Conservation (phyloP, 495 filamentous ascomycete genomes). For the Penicillium waksmanii region DNA sequence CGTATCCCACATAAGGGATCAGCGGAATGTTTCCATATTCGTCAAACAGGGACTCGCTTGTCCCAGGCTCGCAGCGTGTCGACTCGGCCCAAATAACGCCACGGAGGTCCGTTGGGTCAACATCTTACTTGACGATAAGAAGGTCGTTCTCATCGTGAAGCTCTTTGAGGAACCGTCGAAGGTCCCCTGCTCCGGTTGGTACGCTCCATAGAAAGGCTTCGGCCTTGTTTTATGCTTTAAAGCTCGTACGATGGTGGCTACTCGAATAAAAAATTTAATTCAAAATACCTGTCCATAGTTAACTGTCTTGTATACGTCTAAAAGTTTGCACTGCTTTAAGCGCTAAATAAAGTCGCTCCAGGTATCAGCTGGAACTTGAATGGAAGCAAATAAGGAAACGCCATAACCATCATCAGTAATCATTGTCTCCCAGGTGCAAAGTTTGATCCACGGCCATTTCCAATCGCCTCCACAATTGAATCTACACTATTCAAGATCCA, state of each 20-base stretch:
- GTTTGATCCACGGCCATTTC: slow-evolving; percentile 56
- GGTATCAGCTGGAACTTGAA: too few relatives aligned
- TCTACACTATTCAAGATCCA: slow-evolving; percentile 76
- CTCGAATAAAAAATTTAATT: too few relatives aligned
- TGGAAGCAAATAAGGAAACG: too few relatives aligned
- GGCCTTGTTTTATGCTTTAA: too few relatives aligned
- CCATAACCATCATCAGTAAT: slow-evolving; percentile 42
- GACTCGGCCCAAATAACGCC: slow-evolving; percentile 38
- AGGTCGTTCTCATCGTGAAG: slow-evolving; percentile 39
- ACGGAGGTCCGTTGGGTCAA: slow-evolving; percentile 26
- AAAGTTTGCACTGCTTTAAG: too few relatives aligned
- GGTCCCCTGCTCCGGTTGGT: slow-evolving; percentile 16
- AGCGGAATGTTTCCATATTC: slow-evolving; percentile 30
- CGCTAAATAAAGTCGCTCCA: too few relatives aligned
- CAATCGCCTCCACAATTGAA: slow-evolving; percentile 65
- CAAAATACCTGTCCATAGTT: too few relatives aligned
- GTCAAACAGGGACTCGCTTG: slow-evolving; percentile 34
- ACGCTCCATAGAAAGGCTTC: too few relatives aligned
- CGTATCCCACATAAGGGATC: slow-evolving; percentile 34
- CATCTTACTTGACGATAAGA: slow-evolving; percentile 35
- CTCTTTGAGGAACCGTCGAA: slow-evolving; percentile 39
- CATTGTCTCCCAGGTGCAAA: slow-evolving; percentile 62
- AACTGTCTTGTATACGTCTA: too few relatives aligned
- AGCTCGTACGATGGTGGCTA: too few relatives aligned
- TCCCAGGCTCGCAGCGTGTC: slow-evolving; percentile 34